These are phyloP conservation scores for Neostapfia colusana DNA, from an alignment of 176 grass and related monocot species.

Conservation along the genomic window DNA sequence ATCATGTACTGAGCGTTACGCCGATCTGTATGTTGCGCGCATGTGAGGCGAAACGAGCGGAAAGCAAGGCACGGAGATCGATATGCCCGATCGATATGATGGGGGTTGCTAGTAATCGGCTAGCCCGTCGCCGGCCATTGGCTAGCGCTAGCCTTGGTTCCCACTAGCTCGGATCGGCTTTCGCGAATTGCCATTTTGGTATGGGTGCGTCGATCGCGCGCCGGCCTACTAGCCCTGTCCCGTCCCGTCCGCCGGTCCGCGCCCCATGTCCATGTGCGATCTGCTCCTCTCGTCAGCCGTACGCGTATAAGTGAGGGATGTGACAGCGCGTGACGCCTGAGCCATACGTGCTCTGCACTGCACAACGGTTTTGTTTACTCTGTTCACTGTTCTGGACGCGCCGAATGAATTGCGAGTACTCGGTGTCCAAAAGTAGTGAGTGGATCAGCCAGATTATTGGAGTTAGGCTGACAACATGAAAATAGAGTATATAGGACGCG, in stretches of 20 bases:
- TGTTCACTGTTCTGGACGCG: neutral
- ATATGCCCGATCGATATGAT: neutral
- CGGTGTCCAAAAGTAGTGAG: too few species aligned
- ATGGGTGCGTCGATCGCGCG: neutral
- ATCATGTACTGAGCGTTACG: neutral
- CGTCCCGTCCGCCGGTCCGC: constrained; percentile 3
- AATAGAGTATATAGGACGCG: too few species aligned
- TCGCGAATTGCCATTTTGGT: constrained; percentile 36
- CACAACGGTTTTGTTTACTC: neutral
- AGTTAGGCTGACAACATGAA: neutral
- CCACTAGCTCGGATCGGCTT: neutral
- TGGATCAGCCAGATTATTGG: constrained; percentile 2
- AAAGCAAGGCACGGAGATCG: neutral
- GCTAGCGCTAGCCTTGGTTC: too few species aligned
- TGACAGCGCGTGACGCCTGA: constrained; percentile 2
- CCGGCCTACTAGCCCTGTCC: constrained; percentile 18
- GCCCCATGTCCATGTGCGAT: constrained; percentile 35
- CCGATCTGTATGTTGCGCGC: neutral
- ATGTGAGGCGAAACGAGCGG: constrained; percentile 6
- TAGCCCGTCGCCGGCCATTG: too few species aligned
- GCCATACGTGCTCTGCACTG: neutral
- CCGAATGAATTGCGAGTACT: neutral
- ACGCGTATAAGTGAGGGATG: neutral
- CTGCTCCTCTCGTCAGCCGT: neutral
- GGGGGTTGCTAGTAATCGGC: neutral